Conservation (phyloP, 2,329 filamentous ascomycete species). For the Penicillium capsulatum region DNA sequence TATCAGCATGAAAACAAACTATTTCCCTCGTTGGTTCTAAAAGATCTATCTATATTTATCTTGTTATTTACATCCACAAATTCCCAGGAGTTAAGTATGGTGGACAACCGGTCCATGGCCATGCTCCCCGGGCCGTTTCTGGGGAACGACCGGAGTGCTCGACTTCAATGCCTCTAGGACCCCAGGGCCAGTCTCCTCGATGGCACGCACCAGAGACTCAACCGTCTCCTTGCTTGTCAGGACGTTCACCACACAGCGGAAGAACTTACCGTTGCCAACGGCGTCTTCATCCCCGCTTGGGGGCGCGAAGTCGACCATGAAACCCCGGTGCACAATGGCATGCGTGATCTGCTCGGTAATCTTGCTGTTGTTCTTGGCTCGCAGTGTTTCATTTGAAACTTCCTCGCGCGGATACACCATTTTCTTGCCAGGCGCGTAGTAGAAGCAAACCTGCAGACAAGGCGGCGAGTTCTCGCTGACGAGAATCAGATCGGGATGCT, state of each 20-base stretch:
- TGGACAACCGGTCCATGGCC: conserved; percentile 37
- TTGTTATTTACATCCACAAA: too few species aligned
- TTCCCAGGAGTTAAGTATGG: not conserved
- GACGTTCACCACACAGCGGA: conserved; percentile 65
- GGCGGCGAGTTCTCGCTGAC: conserved; percentile 73
- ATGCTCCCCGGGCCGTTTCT: conserved; percentile 29
- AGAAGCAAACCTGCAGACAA: conserved; percentile 94
- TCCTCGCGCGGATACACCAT: conserved; percentile 39
- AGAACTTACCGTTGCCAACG: conserved; percentile 59
- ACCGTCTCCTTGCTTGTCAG: conserved; percentile 57
- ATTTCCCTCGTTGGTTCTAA: too few species aligned
- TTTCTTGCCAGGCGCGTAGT: conserved; percentile 62
- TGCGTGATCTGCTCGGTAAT: conserved; percentile 54
- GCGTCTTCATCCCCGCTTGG: conserved; percentile 47
- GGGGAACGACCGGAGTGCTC: conserved; percentile 10
- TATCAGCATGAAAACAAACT: too few species aligned
- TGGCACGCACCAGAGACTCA: conserved; percentile 58
- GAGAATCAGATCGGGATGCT: conserved; percentile 60
- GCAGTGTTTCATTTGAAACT: conserved; percentile 33
- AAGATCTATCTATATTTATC: too few species aligned
- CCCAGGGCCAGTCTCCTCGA: conserved; percentile 47
- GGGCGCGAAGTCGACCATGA: conserved; percentile 66
- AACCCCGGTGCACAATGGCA: conserved; percentile 55
- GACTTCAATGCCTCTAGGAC: conserved; percentile 31
- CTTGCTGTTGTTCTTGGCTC: conserved; percentile 49